Evolutionary conservation across 2,329 filamentous ascomycete genomes (phyloP).

Genomic region (Stenocarpella maydis): DNA sequence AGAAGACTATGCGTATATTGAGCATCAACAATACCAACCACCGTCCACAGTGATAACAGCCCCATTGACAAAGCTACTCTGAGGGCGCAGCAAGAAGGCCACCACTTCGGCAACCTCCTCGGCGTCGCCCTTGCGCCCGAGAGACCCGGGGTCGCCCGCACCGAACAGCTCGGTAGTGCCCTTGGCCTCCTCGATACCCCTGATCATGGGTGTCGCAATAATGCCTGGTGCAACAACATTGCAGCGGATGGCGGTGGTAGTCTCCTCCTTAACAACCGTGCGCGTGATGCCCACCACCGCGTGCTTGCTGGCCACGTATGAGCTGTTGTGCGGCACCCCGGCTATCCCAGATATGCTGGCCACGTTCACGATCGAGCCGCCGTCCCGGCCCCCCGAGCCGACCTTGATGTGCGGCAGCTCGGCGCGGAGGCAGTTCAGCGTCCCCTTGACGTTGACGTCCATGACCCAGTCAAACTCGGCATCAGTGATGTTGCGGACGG

Average conservation of each 20-base stretch:
- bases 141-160: neutral
- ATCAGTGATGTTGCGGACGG: neutral
- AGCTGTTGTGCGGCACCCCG: neutral
- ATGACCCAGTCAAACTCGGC: constrained; percentile 11
- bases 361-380: neutral
- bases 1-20: neutral
- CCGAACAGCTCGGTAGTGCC: neutral
- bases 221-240: neutral
- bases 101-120: neutral
- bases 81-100: neutral
- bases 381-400: neutral
- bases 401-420: neutral
- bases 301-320: neutral
- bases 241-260: neutral
- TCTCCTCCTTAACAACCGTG: neutral
- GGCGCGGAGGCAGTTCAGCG: neutral
- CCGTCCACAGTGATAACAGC: neutral
- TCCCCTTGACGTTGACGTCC: constrained; percentile 12
- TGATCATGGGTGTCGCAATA: neutral
- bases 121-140: neutral
- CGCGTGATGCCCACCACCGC: neutral
- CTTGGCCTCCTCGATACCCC: neutral
- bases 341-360: neutral
- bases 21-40: neutral
- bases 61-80: neutral